Base-by-base conservation (phyloP, 371 early-diverging fungal species). In the Apophysomyces ossiformis region DNA sequence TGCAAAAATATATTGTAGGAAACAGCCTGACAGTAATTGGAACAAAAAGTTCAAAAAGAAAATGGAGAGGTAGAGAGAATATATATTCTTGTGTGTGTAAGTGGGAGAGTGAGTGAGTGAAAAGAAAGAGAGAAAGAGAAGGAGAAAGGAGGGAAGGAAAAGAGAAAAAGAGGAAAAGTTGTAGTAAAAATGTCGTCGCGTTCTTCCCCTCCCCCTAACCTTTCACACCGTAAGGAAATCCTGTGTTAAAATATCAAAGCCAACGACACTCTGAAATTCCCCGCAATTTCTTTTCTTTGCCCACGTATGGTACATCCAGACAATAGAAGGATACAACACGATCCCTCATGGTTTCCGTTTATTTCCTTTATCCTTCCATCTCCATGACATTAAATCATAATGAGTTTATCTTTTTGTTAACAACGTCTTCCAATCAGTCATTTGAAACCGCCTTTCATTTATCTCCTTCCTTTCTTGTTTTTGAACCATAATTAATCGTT, bases 181-280 rank as follows among this genome's bases (percentile, higher is more conserved):
- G 21, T 26, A 50, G 16, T 50, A 50, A 50, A 50, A 50, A 50
- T 50, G 54, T 21, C 54, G n/a, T 50, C 21, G 21, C 54, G 54
- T 50, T 50, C 54, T 50, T 50, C 21, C 21, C n/a, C 54, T 26
- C 54, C 21, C n/a, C 54, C 54, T 26, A 21, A 26, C 54, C 21
- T 50, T 50, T 50, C 54, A 21, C 54, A 50, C 16, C 54, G 21
- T 21, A 50, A 50, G 54, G 8, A 41, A 41, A 41, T 5, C 8
- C 41, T 41, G 41, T 13, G 54, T 21, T 50, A 50, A 16, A 50
- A 50, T 50, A 50, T 50, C 54, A 50, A 50, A 47, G 47, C 47
- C 47, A 47, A 50, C 54, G 54, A 50, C 54, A 50, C 2, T 18
- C 21, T 18, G 18, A 50, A 50, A 50, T 50, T 50, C 54, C 54